Evolutionary conservation across 106 monocot genomes (phyloP), one percentile per base, ranked within the genome.

Genomic region (Triglochin maritima): DNA sequence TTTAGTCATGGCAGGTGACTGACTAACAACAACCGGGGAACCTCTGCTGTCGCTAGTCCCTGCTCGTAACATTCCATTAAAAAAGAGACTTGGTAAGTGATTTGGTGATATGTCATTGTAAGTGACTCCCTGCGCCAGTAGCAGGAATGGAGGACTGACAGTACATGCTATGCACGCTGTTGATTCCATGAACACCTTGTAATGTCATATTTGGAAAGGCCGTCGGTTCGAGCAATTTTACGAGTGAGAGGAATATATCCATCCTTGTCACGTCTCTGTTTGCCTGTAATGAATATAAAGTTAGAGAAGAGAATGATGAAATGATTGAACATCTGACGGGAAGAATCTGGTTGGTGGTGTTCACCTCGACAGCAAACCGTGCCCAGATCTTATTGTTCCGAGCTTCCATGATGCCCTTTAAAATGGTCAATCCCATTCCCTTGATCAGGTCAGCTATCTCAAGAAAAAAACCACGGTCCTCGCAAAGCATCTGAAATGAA

Each of bases 301-400:
- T 9, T 8, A 11, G 8, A 63, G 4, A 63, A 47, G 8, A 8
- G 7, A 9, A 29, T 47, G 12, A 29, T 47, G 12, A 47, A 5
- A n/a, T 13, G 63, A 5, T 63, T 47, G n/a, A 5, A 15, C 50
- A 15, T 50, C 42, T 7, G 13, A 9, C 7, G 45, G 16, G 2
- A 60, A 61, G 60, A 12, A 50, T 71, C 11, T 47, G 59, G 5
- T 3, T 49, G 47, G 14, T 15, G 50, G 41, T 59, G 17, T n/a
- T 53, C 86, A 91, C 96, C 96, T 96, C 96, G 6, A 91, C 88
- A 7, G 86, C 80, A 77, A 90, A 96, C 10, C 88, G 81, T n/a
- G 96, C 90, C 90, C 96, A 96, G 49, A 96, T 68, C 63, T 96
- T 90, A 64, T 77, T 70, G 50, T 84, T 83, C 3, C 80, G 85